Percentiles rank a stretch among this genome's conserved stretches.
These are phyloP conservation scores for Penicillium odoratum DNA, from an alignment of 495 filamentous ascomycete genomes.

Conservation along the genomic window DNA sequence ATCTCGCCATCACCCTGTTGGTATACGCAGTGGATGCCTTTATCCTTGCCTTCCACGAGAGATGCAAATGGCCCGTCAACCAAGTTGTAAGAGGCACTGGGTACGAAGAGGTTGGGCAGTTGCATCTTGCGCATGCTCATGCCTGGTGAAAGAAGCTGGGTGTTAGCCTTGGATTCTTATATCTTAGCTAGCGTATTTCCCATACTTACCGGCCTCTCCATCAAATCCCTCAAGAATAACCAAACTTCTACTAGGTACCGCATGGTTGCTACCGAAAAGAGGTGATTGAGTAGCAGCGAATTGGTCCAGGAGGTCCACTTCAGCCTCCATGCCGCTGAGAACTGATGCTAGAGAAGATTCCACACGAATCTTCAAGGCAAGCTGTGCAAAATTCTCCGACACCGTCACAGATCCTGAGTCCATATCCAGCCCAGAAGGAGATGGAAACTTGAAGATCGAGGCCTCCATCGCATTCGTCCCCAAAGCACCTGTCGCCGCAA, in stretches of 20 bases:
- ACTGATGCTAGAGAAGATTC: conserved; percentile 52
- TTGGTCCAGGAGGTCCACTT: conserved; percentile 48
- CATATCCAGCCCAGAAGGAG: neutral
- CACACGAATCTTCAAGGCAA: conserved; percentile 55
- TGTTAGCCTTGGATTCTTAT: conserved; percentile 6
- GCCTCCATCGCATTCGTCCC: conserved; percentile 33
- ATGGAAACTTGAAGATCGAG: conserved; percentile 40
- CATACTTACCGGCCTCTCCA: conserved; percentile 38
- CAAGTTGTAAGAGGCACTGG: conserved; percentile 11
- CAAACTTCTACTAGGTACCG: conserved; percentile 31
- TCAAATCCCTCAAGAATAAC: conserved; percentile 51
- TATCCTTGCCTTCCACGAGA: conserved; percentile 7
- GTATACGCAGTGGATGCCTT: conserved; percentile 26
- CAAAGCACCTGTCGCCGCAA: conserved; percentile 26
- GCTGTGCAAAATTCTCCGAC: conserved; percentile 48
- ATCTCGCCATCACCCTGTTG: conserved; percentile 1
- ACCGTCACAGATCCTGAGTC: conserved; percentile 14
- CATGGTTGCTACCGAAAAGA: conserved; percentile 38
- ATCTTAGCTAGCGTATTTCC: neutral
- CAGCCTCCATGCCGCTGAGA: conserved; percentile 45
- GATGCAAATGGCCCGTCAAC: conserved; percentile 15
- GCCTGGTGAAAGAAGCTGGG: conserved; percentile 9
- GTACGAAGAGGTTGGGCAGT: conserved; percentile 22
- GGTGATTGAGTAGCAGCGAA: conserved; percentile 41
- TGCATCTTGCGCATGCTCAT: conserved; percentile 23